Conservation (phyloP, 1,284 basidiomycete genomes). For the Trichosporon coremiiforme region DNA sequence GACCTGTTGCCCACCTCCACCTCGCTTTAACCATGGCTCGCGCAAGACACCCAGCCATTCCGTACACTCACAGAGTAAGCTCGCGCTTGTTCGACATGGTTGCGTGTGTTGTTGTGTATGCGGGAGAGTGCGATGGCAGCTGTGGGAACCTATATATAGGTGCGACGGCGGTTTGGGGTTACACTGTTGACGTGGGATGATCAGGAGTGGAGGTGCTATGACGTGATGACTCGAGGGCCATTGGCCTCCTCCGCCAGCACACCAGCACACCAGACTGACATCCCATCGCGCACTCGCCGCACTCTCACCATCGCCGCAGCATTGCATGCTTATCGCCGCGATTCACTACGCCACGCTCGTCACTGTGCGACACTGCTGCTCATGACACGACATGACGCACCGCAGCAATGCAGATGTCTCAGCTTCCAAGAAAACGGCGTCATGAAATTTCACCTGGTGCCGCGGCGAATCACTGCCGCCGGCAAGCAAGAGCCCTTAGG, state of each 20-base stretch:
- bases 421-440: not conserved
- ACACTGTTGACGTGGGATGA: slow-evolving; percentile 10
- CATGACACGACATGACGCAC: not conserved
- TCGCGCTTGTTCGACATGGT: not conserved
- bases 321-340: not conserved
- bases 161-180: not conserved
- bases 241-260: not conserved
- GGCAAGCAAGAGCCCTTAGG: not conserved
- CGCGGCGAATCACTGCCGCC: not conserved
- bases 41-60: not conserved
- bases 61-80: slow-evolving; percentile 2
- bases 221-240: slow-evolving; percentile 15
- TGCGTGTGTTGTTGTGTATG: not conserved
- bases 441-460: not conserved
- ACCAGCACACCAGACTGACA: slow-evolving; percentile 6
- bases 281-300: not conserved
- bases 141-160: not conserved
- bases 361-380: not conserved
- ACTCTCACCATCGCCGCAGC: not conserved
- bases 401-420: not conserved
- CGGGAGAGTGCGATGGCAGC: not conserved
- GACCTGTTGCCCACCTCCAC: not conserved
- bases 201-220: slow-evolving; percentile 8
- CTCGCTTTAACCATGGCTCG: too few relatives aligned
- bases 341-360: not conserved